Evolutionary conservation across 2,329 filamentous ascomycete species (phyloP).

Genomic region (Colletotrichum tofieldiae): DNA sequence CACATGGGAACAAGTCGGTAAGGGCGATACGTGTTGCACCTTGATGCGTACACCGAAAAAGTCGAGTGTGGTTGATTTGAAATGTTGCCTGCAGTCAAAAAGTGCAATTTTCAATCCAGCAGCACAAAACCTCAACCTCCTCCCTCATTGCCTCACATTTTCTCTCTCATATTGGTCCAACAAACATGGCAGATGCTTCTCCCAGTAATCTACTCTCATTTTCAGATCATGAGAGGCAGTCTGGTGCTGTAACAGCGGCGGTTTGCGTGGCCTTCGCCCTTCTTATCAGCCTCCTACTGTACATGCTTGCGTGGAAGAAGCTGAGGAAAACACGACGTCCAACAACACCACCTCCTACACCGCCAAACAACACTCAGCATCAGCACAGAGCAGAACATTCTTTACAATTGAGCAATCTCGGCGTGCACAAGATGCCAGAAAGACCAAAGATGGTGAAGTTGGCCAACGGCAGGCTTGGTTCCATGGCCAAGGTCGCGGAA

Average conservation of each 20-base stretch:
- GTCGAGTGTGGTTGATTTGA: neutral
- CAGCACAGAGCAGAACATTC: neutral
- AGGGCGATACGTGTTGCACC: neutral
- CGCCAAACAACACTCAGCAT: neutral
- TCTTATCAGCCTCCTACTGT: conserved; percentile 11
- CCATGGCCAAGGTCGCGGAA: neutral
- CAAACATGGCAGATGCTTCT: conserved; percentile 7
- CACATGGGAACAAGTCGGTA: conserved; percentile 12
- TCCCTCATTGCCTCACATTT: neutral
- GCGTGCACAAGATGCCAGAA: neutral
- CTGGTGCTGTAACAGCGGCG: conserved; percentile 10
- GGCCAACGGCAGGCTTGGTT: neutral
- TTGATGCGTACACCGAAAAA: neutral
- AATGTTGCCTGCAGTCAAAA: neutral
- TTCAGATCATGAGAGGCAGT: neutral
- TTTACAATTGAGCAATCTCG: no score
- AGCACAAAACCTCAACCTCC: neutral
- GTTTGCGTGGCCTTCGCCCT: conserved; percentile 26
- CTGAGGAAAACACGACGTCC: neutral
- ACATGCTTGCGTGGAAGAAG: conserved; percentile 26
- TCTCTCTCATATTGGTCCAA: conserved; percentile 17
- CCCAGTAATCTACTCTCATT: neutral
- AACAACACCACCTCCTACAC: neutral
- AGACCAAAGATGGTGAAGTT: conserved; percentile 1
- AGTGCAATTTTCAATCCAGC: neutral